These are phyloP conservation scores for Calonectria naviculata DNA, from an alignment of 2,329 filamentous ascomycete genomes.

Conservation along the genomic window DNA sequence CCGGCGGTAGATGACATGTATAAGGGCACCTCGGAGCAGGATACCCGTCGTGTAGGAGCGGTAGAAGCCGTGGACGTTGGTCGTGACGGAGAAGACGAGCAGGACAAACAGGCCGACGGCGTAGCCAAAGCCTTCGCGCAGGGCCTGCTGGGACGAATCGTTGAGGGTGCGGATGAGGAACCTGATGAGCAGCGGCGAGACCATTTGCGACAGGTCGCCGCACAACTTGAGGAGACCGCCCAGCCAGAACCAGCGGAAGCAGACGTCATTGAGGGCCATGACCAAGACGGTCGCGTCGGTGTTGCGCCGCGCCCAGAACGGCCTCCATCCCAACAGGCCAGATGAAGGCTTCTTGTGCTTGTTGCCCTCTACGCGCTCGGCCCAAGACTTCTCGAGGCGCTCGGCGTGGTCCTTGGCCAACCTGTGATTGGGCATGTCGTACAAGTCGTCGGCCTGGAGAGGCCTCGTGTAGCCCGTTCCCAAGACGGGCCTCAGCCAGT, in stretches of 20 bases:
- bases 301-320: not conserved
- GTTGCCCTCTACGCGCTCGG: not conserved
- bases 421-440: not conserved
- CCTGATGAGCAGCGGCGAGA: not conserved
- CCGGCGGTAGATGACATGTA: not conserved
- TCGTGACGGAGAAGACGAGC: slow-evolving; percentile 37
- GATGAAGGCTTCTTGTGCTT: not conserved
- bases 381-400: not conserved
- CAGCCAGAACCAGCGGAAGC: not conserved
- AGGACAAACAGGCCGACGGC: slow-evolving; percentile 37
- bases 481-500: not conserved
- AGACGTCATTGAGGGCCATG: not conserved
- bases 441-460: not conserved
- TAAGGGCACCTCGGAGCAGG: slow-evolving; percentile 25
- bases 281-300: not conserved
- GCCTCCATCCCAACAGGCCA: not conserved
- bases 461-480: not conserved
- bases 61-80: slow-evolving; percentile 43
- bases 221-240: not conserved
- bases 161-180: not conserved
- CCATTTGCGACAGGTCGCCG: not conserved
- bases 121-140: slow-evolving; percentile 6
- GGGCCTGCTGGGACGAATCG: not conserved
- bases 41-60: slow-evolving; percentile 32
- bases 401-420: not conserved